Percentiles rank a stretch among this genome's conserved stretches.
These are phyloP conservation scores for Ajuga chamaepitys DNA, from an alignment of 257 asterid genomes.

Conservation along the genomic window DNA sequence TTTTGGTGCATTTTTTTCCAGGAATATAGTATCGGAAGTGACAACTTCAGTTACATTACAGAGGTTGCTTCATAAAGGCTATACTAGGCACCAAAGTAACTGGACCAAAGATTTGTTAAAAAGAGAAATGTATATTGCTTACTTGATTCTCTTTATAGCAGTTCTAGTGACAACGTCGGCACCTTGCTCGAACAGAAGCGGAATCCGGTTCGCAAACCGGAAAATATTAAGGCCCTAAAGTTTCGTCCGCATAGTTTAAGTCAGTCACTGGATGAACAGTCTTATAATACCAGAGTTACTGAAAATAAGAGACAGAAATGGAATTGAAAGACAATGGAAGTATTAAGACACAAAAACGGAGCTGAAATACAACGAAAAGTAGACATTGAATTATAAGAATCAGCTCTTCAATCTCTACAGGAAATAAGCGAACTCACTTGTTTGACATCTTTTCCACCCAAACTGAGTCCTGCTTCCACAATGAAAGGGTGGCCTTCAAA, in stretches of 20 bases:
- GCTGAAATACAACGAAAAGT: not conserved
- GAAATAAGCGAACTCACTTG: slow-evolving; percentile 44
- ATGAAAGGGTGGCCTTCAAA: slow-evolving; percentile 94
- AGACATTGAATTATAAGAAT: not conserved
- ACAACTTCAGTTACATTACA: not conserved
- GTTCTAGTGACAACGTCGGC: slow-evolving; percentile 95
- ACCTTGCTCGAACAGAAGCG: slow-evolving; percentile 93
- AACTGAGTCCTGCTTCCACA: slow-evolving; percentile 91
- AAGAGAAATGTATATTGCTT: slow-evolving; percentile 17
- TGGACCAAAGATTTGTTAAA: not conserved
- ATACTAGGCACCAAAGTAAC: not conserved
- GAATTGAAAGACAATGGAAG: not conserved
- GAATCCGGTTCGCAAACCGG: slow-evolving; percentile 94
- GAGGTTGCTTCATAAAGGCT: not conserved
- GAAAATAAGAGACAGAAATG: not conserved
- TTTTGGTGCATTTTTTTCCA: not conserved
- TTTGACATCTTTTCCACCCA: slow-evolving; percentile 91
- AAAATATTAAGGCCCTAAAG: slow-evolving; percentile 77
- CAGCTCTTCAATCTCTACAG: not conserved
- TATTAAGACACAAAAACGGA: not conserved
- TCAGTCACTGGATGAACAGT: slow-evolving; percentile 13
- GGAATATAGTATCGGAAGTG: not conserved
- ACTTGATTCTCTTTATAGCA: slow-evolving; percentile 85
- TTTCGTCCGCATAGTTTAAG: slow-evolving; percentile 14
- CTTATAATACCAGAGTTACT: not conserved